These are phyloP conservation scores for Anthoceros angustus DNA, from an alignment of 225 moss, liverwort and hornwort genomes.

Conservation along the genomic window DNA sequence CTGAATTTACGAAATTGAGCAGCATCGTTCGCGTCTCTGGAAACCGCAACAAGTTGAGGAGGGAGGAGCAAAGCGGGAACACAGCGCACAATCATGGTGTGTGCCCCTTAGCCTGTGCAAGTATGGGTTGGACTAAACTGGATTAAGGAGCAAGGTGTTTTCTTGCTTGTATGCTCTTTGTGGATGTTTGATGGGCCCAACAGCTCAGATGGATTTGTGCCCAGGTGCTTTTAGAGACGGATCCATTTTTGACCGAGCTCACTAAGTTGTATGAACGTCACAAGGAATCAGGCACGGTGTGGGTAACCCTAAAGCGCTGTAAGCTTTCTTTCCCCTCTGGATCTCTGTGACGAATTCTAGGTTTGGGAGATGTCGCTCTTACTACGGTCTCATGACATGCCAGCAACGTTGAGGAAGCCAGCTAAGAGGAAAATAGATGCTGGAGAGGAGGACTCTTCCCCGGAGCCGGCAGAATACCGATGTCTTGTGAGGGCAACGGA, in stretches of 20 bases:
- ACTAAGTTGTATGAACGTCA: conserved; percentile 65
- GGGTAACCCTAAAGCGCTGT: conserved; percentile 82
- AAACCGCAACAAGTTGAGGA: too few relatives aligned
- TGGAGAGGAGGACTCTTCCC: conserved; percentile 19
- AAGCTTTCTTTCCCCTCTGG: conserved; percentile 12
- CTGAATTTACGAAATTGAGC: too few relatives aligned
- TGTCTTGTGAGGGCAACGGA: conserved; percentile 78
- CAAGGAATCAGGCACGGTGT: conserved; percentile 56
- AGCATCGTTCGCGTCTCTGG: too few relatives aligned
- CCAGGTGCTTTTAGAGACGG: conserved; percentile 70
- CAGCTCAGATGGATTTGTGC: not conserved
- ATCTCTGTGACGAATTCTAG: not conserved
- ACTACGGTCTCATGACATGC: conserved; percentile 7
- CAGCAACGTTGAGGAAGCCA: conserved; percentile 49
- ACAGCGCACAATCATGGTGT: too few relatives aligned
- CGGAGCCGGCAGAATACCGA: conserved; percentile 33
- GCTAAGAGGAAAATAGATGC: conserved; percentile 36
- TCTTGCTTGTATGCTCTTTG: not conserved
- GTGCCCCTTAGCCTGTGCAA: too few relatives aligned
- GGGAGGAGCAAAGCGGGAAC: too few relatives aligned
- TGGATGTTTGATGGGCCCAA: not conserved
- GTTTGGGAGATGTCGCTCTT: not conserved
- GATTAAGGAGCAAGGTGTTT: not conserved
- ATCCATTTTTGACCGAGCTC: conserved; percentile 81
- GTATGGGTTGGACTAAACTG: too few relatives aligned